Evolutionary conservation across 108 stramenopile genomes (phyloP).

Genomic region (Stephanodiscus triporus): DNA sequence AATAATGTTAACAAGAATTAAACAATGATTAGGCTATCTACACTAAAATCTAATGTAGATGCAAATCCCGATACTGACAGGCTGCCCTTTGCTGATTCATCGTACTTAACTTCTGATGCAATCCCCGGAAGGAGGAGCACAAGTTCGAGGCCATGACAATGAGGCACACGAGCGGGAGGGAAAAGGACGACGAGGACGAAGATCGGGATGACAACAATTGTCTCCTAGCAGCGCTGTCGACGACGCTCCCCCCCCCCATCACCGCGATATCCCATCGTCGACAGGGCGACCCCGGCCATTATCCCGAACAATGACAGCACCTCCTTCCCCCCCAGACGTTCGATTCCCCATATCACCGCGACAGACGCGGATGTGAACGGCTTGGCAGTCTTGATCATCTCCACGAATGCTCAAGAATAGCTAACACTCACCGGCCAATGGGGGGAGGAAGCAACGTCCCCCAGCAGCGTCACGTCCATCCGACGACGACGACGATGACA

Average conservation of each 20-base stretch:
- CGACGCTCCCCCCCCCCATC: background rate
- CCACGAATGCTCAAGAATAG: slow-evolving; percentile 69
- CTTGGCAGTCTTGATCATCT: slow-evolving; percentile 87
- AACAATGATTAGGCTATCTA: too few relatives aligned
- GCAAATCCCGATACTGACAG: too few relatives aligned
- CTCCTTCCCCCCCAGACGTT: slow-evolving; percentile 58
- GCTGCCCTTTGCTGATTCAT: too few relatives aligned
- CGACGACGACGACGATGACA: background rate
- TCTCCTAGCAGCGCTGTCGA: background rate
- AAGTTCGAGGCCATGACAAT: slow-evolving; percentile 80
- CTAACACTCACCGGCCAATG: too few relatives aligned
- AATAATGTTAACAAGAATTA: too few relatives aligned
- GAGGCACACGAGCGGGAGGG: slow-evolving; percentile 39
- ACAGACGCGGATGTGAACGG: slow-evolving; percentile 76
- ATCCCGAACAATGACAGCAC: slow-evolving; percentile 56
- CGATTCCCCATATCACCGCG: slow-evolving; percentile 74
- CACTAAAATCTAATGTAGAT: too few relatives aligned
- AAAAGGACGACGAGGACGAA: background rate
- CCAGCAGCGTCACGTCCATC: too few relatives aligned
- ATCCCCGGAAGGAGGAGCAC: slow-evolving; percentile 84
- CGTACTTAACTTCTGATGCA: slow-evolving; percentile 84
- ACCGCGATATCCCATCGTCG: slow-evolving; percentile 57
- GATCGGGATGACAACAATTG: background rate
- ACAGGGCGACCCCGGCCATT: slow-evolving; percentile 68
- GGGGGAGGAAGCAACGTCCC: too few relatives aligned